phyloP scores from a whole-genome alignment of 2,329 filamentous ascomycete genomes.

The Trichoderma sp. region DNA sequence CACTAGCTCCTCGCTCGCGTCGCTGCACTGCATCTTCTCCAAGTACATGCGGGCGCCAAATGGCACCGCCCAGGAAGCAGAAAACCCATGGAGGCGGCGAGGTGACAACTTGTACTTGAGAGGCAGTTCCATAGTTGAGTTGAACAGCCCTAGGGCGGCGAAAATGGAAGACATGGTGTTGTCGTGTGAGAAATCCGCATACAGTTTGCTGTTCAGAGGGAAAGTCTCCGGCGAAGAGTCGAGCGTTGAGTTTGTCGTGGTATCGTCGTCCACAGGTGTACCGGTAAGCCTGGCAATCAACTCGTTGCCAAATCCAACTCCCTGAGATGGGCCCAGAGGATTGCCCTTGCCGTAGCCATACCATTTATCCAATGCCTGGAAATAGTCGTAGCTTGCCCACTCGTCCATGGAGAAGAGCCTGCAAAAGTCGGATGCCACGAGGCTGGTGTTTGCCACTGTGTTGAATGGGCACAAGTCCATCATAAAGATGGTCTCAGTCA shows the following conservation, averaged over 20 bases:
- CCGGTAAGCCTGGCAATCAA: slow-evolving; percentile 76
- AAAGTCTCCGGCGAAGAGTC: slow-evolving; percentile 68
- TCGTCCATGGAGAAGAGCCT: slow-evolving; percentile 68
- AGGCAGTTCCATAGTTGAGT: slow-evolving; percentile 56
- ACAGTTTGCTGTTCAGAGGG: slow-evolving; percentile 66
- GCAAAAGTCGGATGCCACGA: slow-evolving; percentile 67
- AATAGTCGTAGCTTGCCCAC: slow-evolving; percentile 80
- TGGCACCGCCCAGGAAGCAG: slow-evolving; percentile 75
- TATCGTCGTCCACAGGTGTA: slow-evolving; percentile 66
- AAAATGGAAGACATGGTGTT: slow-evolving; percentile 80
- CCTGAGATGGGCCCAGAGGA: slow-evolving; percentile 76
- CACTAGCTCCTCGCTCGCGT: slow-evolving; percentile 62
- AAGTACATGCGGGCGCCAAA: slow-evolving; percentile 81
- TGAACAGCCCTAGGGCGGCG: slow-evolving; percentile 75
- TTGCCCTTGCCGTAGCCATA: slow-evolving; percentile 79
- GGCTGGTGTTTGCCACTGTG: slow-evolving; percentile 62
- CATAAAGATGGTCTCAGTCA: slow-evolving; percentile 62
- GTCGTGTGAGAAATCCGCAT: slow-evolving; percentile 91
- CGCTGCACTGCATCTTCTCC: slow-evolving; percentile 74
- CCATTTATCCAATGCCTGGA: slow-evolving; percentile 76
- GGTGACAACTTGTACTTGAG: slow-evolving; percentile 50
- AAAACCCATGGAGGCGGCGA: slow-evolving; percentile 62
- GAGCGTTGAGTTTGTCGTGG: slow-evolving; percentile 74
- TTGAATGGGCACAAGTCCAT: slow-evolving; percentile 91
- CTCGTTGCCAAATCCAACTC: slow-evolving; percentile 85